Evolutionary conservation across 208 protist species (phyloP).

Genomic region (Crithidia brevicula): DNA sequence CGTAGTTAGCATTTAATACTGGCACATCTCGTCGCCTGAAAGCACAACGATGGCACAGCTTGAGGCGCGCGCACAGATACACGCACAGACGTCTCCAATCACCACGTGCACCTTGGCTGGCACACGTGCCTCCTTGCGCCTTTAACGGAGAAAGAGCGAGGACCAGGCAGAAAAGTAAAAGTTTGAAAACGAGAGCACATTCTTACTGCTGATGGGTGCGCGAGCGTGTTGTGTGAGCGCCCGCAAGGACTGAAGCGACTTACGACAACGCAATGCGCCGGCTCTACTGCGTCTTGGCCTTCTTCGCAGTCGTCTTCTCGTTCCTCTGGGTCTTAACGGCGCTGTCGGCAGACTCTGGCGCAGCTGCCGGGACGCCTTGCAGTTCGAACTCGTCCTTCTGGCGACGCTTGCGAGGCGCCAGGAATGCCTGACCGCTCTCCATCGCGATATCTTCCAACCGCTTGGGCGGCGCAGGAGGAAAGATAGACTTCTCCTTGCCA

Average conservation of each 20-base stretch:
- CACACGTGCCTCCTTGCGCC: no score
- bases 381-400: conserved; percentile 80
- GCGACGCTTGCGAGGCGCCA: conserved; percentile 52
- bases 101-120: no score
- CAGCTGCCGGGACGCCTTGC: background rate
- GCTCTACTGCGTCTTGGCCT: conserved; percentile 11
- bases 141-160: no score
- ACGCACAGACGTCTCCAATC: no score
- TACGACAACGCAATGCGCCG: background rate
- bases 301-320: conserved; percentile 2
- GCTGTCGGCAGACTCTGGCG: conserved; percentile 3
- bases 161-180: no score
- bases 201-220: no score
- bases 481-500: conserved; percentile 83
- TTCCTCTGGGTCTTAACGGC: background rate
- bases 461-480: conserved; percentile 88
- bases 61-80: no score
- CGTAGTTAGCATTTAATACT: background rate
- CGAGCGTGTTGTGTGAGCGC: no score
- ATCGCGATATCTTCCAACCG: conserved; percentile 92
- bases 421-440: conserved; percentile 91
- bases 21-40: background rate
- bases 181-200: background rate
- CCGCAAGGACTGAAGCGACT: no score
- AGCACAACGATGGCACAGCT: no score